Evolutionary conservation across 257 asterid species (phyloP), one percentile per base, ranked within the genome.

Genomic region (Solanum sparsipilum): DNA sequence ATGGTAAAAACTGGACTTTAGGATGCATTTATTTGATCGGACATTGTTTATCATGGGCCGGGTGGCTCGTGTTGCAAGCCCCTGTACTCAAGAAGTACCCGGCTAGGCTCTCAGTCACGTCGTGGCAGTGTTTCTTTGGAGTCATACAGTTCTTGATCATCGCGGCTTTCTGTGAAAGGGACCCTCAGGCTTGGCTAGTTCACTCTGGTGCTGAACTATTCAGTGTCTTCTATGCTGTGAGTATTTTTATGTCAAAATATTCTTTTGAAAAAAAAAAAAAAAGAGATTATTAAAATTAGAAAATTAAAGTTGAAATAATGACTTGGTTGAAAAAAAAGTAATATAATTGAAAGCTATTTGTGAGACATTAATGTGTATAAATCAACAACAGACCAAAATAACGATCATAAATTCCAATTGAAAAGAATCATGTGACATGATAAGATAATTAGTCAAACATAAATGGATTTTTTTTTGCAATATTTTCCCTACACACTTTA

Each of bases 1-100:
- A 71, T 63, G 98, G 96, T 16, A 96, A 97, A 91, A 96, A 86
- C 92, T 97, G 99, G 99, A 94, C 96, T 0, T 83, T 97, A 85
- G 99, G 99, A 4, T 97, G 99, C 93, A 41, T 97, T 32, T 97
- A 89, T 92, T 89, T 97, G 92, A 97, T 97, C 27, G 99, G 98
- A 2, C 99, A 96, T 88, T 97, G 99, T 91, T 87, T 97, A 38
- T 96, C 99, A 25, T 97, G 99, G 99, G 93, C 99, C 32, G 98
- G 93, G 0, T 97, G 99, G 99, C 98, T 97, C 20, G 99, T 97
- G 70, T 88, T 97, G 2, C 99, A 97, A 86, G 94, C 96, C 15
- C 99, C 99, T 27, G 91, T 96, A 1, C 96, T 97, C 11, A 95
- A 96, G 88, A 91, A 90, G 48, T 97, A 96, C 85, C 99, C 99